Conservation (phyloP, 2,329 filamentous ascomycete genomes). For the Diaporthe batatas region DNA sequence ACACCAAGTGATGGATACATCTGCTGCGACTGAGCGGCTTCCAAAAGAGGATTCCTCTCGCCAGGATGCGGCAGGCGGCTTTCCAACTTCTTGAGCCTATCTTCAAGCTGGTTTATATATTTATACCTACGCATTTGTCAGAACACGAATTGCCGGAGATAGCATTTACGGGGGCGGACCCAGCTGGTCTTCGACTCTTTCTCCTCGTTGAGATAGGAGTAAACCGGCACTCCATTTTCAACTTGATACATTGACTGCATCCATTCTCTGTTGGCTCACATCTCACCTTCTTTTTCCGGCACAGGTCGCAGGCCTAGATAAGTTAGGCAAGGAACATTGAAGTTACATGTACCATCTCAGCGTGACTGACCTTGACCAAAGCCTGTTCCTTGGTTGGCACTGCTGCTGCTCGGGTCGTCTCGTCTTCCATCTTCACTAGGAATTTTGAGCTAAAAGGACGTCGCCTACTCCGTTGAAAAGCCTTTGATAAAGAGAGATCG, state of each 20-base stretch:
- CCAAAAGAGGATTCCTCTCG: background rate
- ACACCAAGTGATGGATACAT: background rate
- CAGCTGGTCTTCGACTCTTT: background rate
- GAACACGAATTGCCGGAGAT: background rate
- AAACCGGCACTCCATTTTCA: background rate
- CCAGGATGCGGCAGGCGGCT: background rate
- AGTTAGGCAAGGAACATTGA: background rate
- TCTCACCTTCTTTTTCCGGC: background rate
- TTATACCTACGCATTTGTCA: background rate
- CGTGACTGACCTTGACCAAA: background rate
- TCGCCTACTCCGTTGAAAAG: background rate
- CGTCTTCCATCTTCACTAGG: background rate
- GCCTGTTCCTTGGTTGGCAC: background rate
- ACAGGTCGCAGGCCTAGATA: conserved; percentile 4
- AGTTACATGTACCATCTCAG: too few relatives aligned
- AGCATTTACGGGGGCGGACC: background rate
- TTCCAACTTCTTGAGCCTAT: conserved; percentile 2
- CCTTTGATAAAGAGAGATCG: background rate
- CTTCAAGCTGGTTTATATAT: conserved; percentile 11
- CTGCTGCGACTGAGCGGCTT: background rate
- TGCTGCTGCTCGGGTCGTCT: background rate
- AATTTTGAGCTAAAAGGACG: background rate
- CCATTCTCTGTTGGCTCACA: background rate
- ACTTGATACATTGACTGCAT: conserved; percentile 1
- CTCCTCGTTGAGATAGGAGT: conserved; percentile 8